Evolutionary conservation across 352 stramenopile species (phyloP).

Genomic region (Thalassiosira oceanica): DNA sequence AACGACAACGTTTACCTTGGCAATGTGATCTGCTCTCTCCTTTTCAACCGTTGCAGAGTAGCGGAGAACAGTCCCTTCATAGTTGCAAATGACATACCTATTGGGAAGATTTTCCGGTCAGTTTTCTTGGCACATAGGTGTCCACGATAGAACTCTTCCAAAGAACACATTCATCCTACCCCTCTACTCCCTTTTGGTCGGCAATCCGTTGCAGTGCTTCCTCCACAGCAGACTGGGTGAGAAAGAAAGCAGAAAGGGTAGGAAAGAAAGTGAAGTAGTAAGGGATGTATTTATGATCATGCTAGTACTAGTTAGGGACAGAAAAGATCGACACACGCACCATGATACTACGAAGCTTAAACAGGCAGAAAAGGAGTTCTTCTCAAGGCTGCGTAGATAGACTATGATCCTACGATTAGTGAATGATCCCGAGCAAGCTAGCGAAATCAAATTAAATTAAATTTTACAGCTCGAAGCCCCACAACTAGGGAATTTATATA

Average conservation of each 20-base stretch:
- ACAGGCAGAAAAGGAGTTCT: no score
- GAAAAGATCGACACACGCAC: no score
- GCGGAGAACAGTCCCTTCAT: slow-evolving; percentile 85
- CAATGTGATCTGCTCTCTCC: slow-evolving; percentile 89
- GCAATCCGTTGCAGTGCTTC: slow-evolving; percentile 94
- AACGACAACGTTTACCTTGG: slow-evolving; percentile 48
- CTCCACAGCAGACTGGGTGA: slow-evolving; percentile 72
- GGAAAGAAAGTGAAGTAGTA: not conserved
- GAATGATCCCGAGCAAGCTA: no score
- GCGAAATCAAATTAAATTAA: no score
- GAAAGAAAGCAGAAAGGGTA: not conserved
- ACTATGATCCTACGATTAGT: no score
- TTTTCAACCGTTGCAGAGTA: slow-evolving; percentile 88
- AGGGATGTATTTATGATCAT: not conserved
- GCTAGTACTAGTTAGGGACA: not conserved
- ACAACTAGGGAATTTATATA: no score
- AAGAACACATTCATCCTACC: slow-evolving; percentile 31
- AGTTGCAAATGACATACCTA: slow-evolving; percentile 90
- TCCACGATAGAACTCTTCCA: not conserved
- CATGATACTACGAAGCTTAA: no score
- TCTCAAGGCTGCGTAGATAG: no score
- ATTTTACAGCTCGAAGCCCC: no score
- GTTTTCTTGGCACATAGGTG: not conserved
- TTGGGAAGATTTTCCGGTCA: not conserved
- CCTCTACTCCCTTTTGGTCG: slow-evolving; percentile 91